A percentile compares a stretch with the other conserved stretches of the same genome.
These are phyloP conservation scores for Talaromyces sp. DNA, from an alignment of 2,329 filamentous ascomycete genomes.

Conservation along the genomic window DNA sequence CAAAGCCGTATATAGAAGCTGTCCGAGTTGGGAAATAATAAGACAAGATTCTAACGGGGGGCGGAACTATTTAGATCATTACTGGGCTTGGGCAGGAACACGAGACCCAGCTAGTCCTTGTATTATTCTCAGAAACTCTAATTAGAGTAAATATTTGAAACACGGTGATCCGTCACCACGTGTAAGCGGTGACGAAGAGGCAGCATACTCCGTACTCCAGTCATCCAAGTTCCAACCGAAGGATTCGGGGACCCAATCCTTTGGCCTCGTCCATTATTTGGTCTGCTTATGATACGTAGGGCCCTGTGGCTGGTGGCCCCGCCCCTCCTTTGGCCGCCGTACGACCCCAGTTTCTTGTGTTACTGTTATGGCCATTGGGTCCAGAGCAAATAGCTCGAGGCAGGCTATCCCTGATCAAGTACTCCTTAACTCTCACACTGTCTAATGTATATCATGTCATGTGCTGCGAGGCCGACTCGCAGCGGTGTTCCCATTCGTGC, in stretches of 20 bases:
- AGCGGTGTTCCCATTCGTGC: not conserved
- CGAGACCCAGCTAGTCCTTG: not conserved
- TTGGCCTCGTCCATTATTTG: not conserved
- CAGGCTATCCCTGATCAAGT: not conserved
- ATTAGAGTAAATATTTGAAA: not conserved
- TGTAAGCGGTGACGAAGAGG: not conserved
- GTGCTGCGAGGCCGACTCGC: not conserved
- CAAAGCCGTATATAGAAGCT: not conserved
- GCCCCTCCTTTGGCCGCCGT: not conserved
- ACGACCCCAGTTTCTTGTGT: not conserved
- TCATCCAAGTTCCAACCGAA: not conserved
- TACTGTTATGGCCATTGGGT: not conserved
- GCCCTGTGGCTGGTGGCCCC: not conserved
- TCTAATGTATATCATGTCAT: not conserved
- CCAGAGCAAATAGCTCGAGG: not conserved
- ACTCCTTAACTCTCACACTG: not conserved
- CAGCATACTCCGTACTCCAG: not conserved
- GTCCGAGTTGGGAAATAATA: not conserved
- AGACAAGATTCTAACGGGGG: not conserved
- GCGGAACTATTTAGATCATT: not conserved
- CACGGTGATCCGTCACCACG: not conserved
- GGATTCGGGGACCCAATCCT: not conserved
- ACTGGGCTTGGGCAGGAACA: not conserved
- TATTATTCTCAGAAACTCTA: not conserved
- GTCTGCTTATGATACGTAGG: not conserved